These are phyloP conservation scores for Peronospora farinosa DNA, from an alignment of 352 stramenopile species.

Conservation along the genomic window DNA sequence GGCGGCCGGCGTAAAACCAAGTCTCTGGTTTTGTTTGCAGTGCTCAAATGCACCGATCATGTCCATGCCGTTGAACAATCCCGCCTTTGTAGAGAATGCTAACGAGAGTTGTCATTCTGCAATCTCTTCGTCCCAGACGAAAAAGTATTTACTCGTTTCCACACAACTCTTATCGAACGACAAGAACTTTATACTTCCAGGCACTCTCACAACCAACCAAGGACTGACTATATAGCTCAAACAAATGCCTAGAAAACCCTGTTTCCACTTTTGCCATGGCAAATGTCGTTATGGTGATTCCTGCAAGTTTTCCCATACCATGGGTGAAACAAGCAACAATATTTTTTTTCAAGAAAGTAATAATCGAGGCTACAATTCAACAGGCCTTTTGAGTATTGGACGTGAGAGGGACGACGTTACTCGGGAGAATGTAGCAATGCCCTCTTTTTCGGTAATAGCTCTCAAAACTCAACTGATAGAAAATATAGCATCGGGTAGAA, in stretches of 20 bases:
- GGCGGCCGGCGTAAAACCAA: too few species aligned
- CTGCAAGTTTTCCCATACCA: conserved; percentile 17
- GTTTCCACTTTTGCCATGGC: conserved; percentile 21
- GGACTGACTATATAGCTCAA: too few species aligned
- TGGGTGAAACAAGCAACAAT: neutral
- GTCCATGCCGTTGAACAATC: conserved; percentile 6
- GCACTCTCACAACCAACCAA: too few species aligned
- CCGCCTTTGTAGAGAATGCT: neutral
- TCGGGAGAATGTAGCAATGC: neutral
- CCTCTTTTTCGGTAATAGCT: conserved; percentile 19
- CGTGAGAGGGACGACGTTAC: neutral
- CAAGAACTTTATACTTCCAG: too few species aligned
- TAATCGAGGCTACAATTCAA: too few species aligned
- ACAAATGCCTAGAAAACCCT: conserved; percentile 15
- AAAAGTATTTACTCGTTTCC: too few species aligned
- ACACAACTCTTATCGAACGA: too few species aligned
- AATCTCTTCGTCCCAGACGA: neutral
- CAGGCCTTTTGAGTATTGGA: too few species aligned
- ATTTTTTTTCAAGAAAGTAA: too few species aligned
- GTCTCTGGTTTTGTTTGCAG: neutral
- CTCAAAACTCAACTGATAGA: conserved; percentile 16
- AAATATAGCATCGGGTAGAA: conserved; percentile 14
- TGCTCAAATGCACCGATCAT: conserved; percentile 3
- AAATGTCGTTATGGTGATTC: conserved; percentile 23
- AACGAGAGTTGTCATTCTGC: conserved; percentile 6